A percentile compares a stretch with the other conserved stretches of the same genome.
These are phyloP conservation scores for Ganoderma lingzhi DNA, from an alignment of 1,284 basidiomycete genomes.

Conservation along the genomic window DNA sequence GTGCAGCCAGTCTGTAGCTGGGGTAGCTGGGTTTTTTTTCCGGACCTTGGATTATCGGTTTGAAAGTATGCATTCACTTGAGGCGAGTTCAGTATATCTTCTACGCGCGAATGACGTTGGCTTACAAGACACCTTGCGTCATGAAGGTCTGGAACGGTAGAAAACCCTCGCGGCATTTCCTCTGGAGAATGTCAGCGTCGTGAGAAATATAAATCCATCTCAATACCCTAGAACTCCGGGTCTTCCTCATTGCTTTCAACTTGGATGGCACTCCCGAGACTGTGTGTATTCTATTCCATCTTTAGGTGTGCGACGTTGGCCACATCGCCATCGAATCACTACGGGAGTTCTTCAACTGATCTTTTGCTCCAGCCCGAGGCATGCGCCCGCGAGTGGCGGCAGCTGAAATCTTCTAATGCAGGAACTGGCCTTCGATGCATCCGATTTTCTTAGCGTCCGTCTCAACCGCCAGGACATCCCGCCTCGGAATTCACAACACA, in stretches of 20 bases:
- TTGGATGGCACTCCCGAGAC: background rate
- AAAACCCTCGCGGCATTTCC: background rate
- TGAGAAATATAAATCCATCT: background rate
- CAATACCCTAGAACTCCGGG: background rate
- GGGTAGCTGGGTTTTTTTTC: background rate
- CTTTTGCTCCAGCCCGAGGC: background rate
- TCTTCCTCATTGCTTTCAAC: background rate
- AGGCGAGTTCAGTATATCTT: background rate
- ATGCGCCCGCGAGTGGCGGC: slow-evolving; percentile 8
- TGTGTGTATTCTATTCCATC: background rate
- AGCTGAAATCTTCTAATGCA: slow-evolving; percentile 27
- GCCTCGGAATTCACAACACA: slow-evolving; percentile 18
- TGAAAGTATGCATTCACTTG: background rate
- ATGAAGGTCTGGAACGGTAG: background rate
- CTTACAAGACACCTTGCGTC: background rate
- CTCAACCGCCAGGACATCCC: slow-evolving; percentile 23
- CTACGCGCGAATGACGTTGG: background rate
- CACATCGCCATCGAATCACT: background rate
- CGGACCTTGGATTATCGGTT: background rate
- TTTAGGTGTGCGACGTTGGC: background rate
- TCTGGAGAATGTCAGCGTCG: background rate
- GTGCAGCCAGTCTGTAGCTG: background rate
- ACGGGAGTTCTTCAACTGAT: background rate
- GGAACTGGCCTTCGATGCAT: slow-evolving; percentile 19
- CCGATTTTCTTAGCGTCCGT: slow-evolving; percentile 18